Evolutionary conservation across 495 filamentous ascomycete genomes (phyloP), one percentile per base, ranked within the genome.

Genomic region (Xylaria bambusicola): DNA sequence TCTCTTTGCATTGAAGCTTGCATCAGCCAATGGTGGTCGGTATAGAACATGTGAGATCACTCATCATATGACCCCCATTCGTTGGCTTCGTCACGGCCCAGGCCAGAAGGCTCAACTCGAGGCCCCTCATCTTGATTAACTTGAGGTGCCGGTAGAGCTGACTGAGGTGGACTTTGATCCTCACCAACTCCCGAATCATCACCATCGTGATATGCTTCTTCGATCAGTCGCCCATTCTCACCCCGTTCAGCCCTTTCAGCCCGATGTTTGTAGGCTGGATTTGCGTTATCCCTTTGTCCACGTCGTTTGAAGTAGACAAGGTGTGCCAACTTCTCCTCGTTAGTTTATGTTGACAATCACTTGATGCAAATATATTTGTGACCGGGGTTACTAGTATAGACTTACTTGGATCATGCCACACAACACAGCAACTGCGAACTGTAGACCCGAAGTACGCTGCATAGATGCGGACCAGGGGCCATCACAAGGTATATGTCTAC

Each of bases 361-460:
- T 51, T 18, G 21, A 50, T 17, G 42, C 24, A n/a, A 2, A 56
- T 20, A 33, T 12, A 24, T 15, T 8, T 46, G 15, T 13, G 8
- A 33, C 10, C 15, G 26, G 27, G 36, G 41, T 23, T 33, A 7
- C 5, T 33, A 10, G 6, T 10, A 24, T 29, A 6, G 38, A 38
- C 49, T 46, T 33, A 74, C 70, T 56, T 75, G 72, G n/a, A 75
- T 49, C 18, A 75, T 20, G 8, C 68, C 70, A 12, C 69, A 63
- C 6, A 59, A 53, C 2, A 73, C 21, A 8, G 60, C 66, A 6
- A 72, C 52, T 1, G 48, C 58, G 18, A 73, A 66, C 23, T 63
- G 63, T 15, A 70, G 21, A 9, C 69, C 71, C 0, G 71, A 58
- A 15, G 24, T 69, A 5, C 65, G 60, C 49, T 60, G 61, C 51